Conservation (phyloP, 768 basidiomycete genomes). For the Tylopilus felleus region DNA sequence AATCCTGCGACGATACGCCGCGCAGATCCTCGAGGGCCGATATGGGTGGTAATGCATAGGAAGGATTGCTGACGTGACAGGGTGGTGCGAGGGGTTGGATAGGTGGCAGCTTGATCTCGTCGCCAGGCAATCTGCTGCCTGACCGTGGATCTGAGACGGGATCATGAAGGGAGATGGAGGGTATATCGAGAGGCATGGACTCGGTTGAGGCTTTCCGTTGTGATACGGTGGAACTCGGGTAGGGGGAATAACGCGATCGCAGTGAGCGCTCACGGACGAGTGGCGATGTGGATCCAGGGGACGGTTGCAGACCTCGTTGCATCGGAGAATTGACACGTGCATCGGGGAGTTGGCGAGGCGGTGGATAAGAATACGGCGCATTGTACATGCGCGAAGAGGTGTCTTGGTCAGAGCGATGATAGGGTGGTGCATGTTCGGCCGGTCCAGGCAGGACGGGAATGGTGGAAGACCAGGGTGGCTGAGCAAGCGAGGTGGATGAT, state of each 20-base stretch:
- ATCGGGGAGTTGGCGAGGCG: constrained; percentile 27
- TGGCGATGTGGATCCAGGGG: constrained; percentile 25
- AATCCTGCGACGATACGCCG: constrained; percentile 49
- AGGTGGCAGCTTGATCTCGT: constrained; percentile 41
- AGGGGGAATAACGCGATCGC: constrained; percentile 43
- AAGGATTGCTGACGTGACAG: constrained; percentile 30
- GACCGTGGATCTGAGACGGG: constrained; percentile 24
- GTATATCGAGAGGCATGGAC: constrained; percentile 34
- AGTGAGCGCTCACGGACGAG: constrained; percentile 23
- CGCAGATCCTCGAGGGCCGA: constrained; percentile 64
- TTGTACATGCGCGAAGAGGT: constrained; percentile 26
- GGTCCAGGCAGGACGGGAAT: constrained; percentile 35
- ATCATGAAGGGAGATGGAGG: constrained; percentile 36
- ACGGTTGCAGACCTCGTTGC: constrained; percentile 28
- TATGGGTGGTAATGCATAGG: constrained; percentile 64
- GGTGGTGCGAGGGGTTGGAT: constrained; percentile 36
- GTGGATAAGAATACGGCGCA: constrained; percentile 29
- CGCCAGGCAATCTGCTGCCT: constrained; percentile 27
- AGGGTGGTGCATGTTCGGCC: constrained; percentile 18
- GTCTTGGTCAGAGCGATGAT: constrained; percentile 25
- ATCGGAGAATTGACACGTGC: constrained; percentile 30
- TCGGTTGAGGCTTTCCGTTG: constrained; percentile 27
- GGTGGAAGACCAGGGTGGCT: constrained; percentile 48
- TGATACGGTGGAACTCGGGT: constrained; percentile 33
- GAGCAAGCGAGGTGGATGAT: constrained; percentile 29